phyloP scores from a whole-genome alignment of 2,329 filamentous ascomycete species.

The Mollisiaceae sp. region DNA sequence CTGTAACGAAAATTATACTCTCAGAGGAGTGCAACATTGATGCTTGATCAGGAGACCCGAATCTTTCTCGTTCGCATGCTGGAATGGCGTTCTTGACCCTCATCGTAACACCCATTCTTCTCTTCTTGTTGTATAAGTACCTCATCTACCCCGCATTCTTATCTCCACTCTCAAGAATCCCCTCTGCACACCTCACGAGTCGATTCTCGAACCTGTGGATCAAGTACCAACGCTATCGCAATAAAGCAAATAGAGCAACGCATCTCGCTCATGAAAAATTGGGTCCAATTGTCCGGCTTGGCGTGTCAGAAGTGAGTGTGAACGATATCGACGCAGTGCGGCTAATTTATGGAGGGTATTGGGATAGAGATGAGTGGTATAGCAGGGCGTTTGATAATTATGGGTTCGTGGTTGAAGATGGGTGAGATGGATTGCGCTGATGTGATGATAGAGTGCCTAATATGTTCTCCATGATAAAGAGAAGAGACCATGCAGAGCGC shows the following conservation, averaged over 20 bases:
- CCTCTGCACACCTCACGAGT: slow-evolving; percentile 13
- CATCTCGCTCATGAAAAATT: slow-evolving; percentile 13
- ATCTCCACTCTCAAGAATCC: slow-evolving; percentile 11
- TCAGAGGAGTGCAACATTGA: neutral
- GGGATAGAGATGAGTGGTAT: slow-evolving; percentile 18
- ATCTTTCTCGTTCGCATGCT: neutral
- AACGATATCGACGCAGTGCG: slow-evolving; percentile 10
- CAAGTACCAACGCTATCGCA: slow-evolving; percentile 11
- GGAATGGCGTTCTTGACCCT: neutral
- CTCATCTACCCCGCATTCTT: slow-evolving; percentile 16
- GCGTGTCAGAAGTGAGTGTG: slow-evolving; percentile 14
- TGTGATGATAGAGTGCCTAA: slow-evolving; percentile 32
- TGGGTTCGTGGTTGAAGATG: neutral
- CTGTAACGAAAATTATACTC: neutral
- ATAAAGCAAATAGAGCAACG: slow-evolving; percentile 8
- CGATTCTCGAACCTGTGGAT: slow-evolving; percentile 17
- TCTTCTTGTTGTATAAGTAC: slow-evolving; percentile 9
- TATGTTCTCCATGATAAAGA: slow-evolving; percentile 69
- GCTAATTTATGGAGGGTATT: slow-evolving; percentile 13
- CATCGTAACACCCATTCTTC: neutral
- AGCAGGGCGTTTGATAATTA: slow-evolving; percentile 13
- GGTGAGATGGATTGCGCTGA: too few relatives aligned
- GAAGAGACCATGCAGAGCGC: slow-evolving; percentile 66
- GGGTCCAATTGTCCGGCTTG: slow-evolving; percentile 13
- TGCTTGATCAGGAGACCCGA: neutral